Evolutionary conservation across 208 protist species (phyloP).

Genomic region (Phytomonas francai): DNA sequence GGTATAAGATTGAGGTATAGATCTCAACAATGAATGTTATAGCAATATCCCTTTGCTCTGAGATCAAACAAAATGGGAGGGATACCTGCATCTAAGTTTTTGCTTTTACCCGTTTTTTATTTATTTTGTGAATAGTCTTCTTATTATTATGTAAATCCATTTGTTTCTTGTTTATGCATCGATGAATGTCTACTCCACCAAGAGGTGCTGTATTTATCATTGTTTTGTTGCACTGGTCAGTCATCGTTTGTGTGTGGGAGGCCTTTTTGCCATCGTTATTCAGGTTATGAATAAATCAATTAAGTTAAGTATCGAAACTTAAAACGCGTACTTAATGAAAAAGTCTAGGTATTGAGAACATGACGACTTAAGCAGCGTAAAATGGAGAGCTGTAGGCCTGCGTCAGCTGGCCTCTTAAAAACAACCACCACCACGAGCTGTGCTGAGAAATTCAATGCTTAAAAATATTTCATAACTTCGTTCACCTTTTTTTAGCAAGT

Average conservation of each 20-base stretch:
- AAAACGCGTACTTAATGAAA: background rate
- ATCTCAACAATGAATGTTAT: background rate
- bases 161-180: background rate
- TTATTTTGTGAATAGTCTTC: too few species aligned
- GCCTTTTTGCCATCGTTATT: background rate
- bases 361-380: background rate
- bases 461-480: background rate
- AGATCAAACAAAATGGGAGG: background rate
- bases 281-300: background rate
- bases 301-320: background rate
- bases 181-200: background rate
- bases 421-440: background rate
- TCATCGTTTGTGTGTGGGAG: background rate
- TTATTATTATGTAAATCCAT: slow-evolving; percentile 1
- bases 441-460: background rate
- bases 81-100: background rate
- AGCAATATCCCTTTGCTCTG: background rate
- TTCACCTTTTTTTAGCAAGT: slow-evolving; percentile 3
- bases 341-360: background rate
- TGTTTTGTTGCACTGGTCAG: background rate
- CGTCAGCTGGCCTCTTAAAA: background rate
- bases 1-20: background rate
- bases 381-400: background rate
- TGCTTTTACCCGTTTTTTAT: background rate
- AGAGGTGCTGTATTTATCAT: background rate